Evolutionary conservation across 805 yeast genomes (phyloP), one percentile per base, ranked within the genome.

Genomic region (Metschnikowia colocasiae): DNA sequence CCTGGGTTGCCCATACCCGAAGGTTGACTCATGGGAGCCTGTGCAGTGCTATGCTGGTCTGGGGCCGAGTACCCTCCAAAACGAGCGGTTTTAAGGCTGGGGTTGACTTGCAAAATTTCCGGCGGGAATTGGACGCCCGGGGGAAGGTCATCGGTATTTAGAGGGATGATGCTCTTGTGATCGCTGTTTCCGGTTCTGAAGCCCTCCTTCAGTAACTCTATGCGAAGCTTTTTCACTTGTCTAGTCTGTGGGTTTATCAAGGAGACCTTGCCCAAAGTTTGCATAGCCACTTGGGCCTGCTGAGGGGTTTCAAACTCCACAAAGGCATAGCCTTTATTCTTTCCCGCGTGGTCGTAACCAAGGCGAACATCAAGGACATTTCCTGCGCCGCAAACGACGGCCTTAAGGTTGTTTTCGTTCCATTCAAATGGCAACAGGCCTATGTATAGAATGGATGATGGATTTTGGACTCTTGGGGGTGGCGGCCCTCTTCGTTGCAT

Each of bases 391-490:
- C 86, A 82, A 20, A 85, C 82, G 9, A 85, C 73, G 6, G 75
- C 78, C 45, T 81, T 78, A 30, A 85, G 69, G 13, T 75, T 78
- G 43, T 78, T 79, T 47, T 78, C 82, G 51, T 75, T 81, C 94
- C 94, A 86, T 51, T 82, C 83, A 53, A 76, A 76, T 0, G 94
- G 94, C 23, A 85, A 67, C 55, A 76, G 78, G 13, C 87, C 88
- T 12, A 82, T 54, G 55, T 79, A 82, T 18, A 82, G 61, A 19
- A 81, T 81, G 33, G 78, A 63, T 8, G 80, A 69, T 26, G 49
- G 40, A 44, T 47, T 29, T 6, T 40, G 33, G 7, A 34, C 47
- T 19, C 25, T 33, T 16, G 34, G 33, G 38, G 22, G 46, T 20
- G 42, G 43, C 18, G 44, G 29, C 36, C 40, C 51, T 33, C 46